Evolutionary conservation across 2,329 filamentous ascomycete species (phyloP).

Genomic region (Ascochyta lentis): DNA sequence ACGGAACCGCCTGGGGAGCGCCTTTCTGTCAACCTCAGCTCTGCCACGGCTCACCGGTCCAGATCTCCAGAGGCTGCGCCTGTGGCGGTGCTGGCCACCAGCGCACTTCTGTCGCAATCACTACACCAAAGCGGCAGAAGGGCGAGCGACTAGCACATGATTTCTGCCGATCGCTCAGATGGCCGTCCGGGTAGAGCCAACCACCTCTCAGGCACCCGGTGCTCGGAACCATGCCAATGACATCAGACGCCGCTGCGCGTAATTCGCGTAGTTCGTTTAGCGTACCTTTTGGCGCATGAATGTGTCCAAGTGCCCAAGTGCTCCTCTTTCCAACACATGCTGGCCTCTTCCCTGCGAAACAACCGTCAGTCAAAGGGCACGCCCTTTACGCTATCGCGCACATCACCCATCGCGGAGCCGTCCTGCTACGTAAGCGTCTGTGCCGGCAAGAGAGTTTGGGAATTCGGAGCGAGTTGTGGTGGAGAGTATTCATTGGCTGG

Average conservation of each 20-base stretch:
- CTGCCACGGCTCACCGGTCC: slow-evolving; percentile 10
- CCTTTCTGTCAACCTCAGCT: slow-evolving; percentile 13
- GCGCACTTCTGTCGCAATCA: neutral
- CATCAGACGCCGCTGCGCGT: slow-evolving; percentile 16
- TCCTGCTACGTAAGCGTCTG: slow-evolving; percentile 4
- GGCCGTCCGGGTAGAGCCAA: neutral
- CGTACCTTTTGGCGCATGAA: slow-evolving; percentile 10
- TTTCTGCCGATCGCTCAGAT: slow-evolving; percentile 4
- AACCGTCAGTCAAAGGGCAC: neutral
- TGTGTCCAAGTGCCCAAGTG: too few species aligned
- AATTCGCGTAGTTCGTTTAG: slow-evolving; percentile 15
- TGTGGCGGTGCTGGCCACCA: slow-evolving; percentile 12
- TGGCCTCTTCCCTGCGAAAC: neutral
- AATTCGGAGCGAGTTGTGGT: neutral
- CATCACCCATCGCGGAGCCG: neutral
- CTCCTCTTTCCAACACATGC: too few species aligned
- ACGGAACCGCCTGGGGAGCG: slow-evolving; percentile 2
- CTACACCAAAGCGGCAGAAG: slow-evolving; percentile 6
- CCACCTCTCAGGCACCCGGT: slow-evolving; percentile 2
- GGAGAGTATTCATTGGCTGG: slow-evolving; percentile 4
- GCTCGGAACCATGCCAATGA: slow-evolving; percentile 9
- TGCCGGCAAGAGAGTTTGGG: neutral
- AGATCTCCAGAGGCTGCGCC: neutral
- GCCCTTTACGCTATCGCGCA: neutral
- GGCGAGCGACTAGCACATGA: slow-evolving; percentile 3